Evolutionary conservation across 805 yeast genomes (phyloP).

Genomic region (Teunomyces lycoperdinae): DNA sequence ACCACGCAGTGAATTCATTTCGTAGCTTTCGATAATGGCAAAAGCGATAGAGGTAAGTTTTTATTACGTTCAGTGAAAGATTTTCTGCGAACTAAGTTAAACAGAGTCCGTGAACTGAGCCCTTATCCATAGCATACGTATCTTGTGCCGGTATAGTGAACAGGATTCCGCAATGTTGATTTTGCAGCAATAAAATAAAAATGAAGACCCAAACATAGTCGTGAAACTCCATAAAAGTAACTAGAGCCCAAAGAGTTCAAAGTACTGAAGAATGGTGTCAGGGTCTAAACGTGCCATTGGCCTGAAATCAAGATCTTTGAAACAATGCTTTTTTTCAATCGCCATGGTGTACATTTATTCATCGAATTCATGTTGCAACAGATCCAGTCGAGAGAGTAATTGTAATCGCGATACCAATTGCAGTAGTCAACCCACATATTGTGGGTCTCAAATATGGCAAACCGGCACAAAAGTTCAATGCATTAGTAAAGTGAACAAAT

Average conservation of each 20-base stretch:
- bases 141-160: no score
- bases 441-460: constrained; percentile 16
- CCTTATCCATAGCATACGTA: no score
- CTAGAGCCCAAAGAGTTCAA: neutral
- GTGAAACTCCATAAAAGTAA: neutral
- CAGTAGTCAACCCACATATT: constrained; percentile 30
- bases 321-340: neutral
- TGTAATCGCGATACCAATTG: constrained; percentile 16
- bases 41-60: no score
- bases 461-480: constrained; percentile 18
- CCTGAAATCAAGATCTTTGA: constrained; percentile 1
- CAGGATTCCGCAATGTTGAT: neutral
- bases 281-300: constrained; percentile 4
- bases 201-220: neutral
- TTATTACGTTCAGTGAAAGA: no score
- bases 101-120: no score
- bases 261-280: neutral
- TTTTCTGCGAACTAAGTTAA: no score
- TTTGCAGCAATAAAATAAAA: neutral
- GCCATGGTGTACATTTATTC: constrained; percentile 7
- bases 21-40: no score
- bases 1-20: no score
- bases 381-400: constrained; percentile 7
- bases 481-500: constrained; percentile 22
- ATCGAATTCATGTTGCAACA: constrained; percentile 14